These are phyloP conservation scores for Phytophthora agathidicida DNA, from an alignment of 352 stramenopile species.

Conservation along the genomic window DNA sequence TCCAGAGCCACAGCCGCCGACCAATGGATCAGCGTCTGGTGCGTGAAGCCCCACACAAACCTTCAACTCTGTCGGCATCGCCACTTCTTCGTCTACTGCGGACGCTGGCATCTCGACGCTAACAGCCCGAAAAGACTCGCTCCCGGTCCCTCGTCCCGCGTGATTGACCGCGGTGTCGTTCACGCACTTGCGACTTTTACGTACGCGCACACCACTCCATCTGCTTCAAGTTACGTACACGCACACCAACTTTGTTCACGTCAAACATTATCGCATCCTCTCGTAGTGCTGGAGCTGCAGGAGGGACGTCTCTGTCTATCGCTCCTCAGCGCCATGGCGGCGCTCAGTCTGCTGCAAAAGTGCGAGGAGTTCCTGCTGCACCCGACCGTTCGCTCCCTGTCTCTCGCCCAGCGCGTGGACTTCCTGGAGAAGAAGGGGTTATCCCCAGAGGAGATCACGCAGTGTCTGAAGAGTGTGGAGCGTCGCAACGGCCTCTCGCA, in stretches of 20 bases:
- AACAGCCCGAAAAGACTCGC: not conserved
- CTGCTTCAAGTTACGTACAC: not conserved
- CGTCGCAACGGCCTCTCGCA: constrained; percentile 60
- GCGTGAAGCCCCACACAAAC: no score
- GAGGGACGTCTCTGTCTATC: not conserved
- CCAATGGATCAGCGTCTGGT: not conserved
- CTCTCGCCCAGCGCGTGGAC: constrained; percentile 72
- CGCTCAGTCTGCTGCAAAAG: constrained; percentile 49
- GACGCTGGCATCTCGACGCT: not conserved
- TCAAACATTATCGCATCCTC: constrained; percentile 11
- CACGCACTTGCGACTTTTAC: no score
- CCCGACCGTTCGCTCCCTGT: constrained; percentile 62
- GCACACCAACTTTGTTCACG: constrained; percentile 15
- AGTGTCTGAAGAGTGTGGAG: constrained; percentile 63
- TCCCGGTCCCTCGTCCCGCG: constrained; percentile 1
- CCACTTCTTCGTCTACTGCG: not conserved
- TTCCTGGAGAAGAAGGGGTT: constrained; percentile 80
- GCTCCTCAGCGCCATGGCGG: constrained; percentile 29
- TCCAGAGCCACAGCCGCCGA: not conserved
- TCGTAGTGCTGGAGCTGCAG: no score
- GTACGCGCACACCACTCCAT: no score
- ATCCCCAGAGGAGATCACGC: constrained; percentile 68
- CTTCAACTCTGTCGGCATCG: not conserved
- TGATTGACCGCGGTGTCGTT: no score
- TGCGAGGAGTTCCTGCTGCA: constrained; percentile 79